phyloP scores from a whole-genome alignment of 805 yeast genomes.

The Candida loeiensis region DNA sequence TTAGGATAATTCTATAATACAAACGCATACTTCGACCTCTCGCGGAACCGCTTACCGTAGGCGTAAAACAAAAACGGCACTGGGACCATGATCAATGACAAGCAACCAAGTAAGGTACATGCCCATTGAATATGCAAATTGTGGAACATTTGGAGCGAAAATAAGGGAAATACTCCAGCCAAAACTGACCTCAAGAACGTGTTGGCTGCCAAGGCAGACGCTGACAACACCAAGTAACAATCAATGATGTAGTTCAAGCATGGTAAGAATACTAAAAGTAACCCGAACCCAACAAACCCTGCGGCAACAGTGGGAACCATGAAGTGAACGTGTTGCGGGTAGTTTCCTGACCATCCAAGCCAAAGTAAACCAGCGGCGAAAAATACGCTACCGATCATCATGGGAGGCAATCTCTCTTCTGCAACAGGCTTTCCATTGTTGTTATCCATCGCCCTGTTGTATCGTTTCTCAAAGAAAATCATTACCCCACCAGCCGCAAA shows the following conservation, averaged over 20 bases:
- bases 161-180: constrained; percentile 61
- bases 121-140: constrained; percentile 55
- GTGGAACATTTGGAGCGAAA: constrained; percentile 50
- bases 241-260: constrained; percentile 60
- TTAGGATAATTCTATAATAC: constrained; percentile 8
- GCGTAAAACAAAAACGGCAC: constrained; percentile 53
- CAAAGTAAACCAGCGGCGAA: constrained; percentile 81
- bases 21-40: constrained; percentile 14
- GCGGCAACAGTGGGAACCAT: constrained; percentile 55
- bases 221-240: constrained; percentile 54
- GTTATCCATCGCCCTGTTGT: constrained; percentile 29
- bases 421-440: constrained; percentile 58
- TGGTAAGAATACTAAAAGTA: constrained; percentile 56
- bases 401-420: constrained; percentile 73
- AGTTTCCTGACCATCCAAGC: constrained; percentile 87
- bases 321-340: constrained; percentile 70
- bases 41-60: constrained; percentile 37
- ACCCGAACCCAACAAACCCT: constrained; percentile 40
- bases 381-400: constrained; percentile 65
- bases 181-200: constrained; percentile 56
- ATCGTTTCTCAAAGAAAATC: constrained; percentile 26
- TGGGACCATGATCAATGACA: constrained; percentile 49
- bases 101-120: constrained; percentile 48
- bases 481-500: constrained; percentile 26
- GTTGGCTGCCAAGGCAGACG: constrained; percentile 64